phyloP scores from a whole-genome alignment of 78 protist genomes.

The Guillardia theta region DNA sequence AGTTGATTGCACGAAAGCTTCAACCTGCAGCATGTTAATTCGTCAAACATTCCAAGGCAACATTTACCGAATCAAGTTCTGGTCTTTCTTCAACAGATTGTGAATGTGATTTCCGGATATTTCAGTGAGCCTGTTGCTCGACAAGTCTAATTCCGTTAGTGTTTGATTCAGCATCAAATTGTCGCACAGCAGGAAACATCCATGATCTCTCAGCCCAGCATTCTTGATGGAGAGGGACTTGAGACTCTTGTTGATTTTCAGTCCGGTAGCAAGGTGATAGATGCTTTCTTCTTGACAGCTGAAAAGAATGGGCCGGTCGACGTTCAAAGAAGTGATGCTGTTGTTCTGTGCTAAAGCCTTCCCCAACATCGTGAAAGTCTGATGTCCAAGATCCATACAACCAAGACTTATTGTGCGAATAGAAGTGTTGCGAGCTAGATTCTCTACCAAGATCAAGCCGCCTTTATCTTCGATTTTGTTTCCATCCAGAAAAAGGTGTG shows the following conservation, averaged over 20 bases:
- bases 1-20: neutral
- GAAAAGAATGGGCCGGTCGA: neutral
- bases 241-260: neutral
- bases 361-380: neutral
- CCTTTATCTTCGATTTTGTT: neutral
- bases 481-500: neutral
- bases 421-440: neutral
- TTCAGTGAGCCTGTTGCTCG: conserved; percentile 12
- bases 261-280: neutral
- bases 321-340: neutral
- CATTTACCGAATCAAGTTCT: too few species aligned
- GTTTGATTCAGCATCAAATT: neutral
- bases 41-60: neutral
- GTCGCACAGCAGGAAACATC: neutral
- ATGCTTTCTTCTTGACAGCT: neutral
- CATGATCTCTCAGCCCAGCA: neutral
- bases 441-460: neutral
- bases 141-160: neutral
- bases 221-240: neutral
- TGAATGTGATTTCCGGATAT: too few species aligned
- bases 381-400: neutral
- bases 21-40: neutral
- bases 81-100: neutral
- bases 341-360: neutral
- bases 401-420: neutral